Base-by-base conservation (phyloP, 495 filamentous ascomycete genomes). In the Astrothelium subdiscretum region DNA sequence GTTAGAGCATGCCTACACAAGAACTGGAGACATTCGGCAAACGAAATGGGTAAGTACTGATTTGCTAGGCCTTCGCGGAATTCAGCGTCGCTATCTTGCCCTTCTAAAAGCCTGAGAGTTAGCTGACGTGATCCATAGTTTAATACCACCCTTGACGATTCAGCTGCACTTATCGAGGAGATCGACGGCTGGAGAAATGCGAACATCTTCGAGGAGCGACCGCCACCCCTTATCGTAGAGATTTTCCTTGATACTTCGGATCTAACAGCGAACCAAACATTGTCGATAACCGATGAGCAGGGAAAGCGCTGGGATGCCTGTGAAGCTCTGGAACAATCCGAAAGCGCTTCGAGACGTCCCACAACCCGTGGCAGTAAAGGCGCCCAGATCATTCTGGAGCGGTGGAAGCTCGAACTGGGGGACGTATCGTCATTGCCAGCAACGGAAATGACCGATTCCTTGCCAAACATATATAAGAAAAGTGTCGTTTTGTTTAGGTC, bases 401-500 rank as follows among this genome's bases (percentile, higher is more conserved):
- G 94, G 52, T 98, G 94, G 94, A 85, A 75, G 59, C 77, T 98
- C 65, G 86, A 92, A 68, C 77, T 97, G 63, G 87, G 84, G 62
- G 75, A 85, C 65, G 72, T 70, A 35, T 72, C 80, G 18, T 72
- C 78, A n/a, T 78, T 79, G 57, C 70, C 76, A 43, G 72, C 78
- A 31, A 79, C 84, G 18, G 89, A 94, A 65, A 81, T 90, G 66
- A 83, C 80, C 35, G 78, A 83, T 32, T 81, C 83, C 22, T 77
- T 97, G 57, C 91, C 94, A 3, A 92, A 89, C 26, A 85, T 94
- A 63, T 98, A 98, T 78, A 98, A 97, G 77, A 91, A 92, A 75
- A 87, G 85, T 67, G 94, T 98, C 64, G 87, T 97, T 61, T 82
- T 97, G 64, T 97, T 97, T 74, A 83, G 95, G 62, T 91, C 91